Base-by-base conservation (phyloP, 140 eudicot genomes). In the Ambrosia hybrid region DNA sequence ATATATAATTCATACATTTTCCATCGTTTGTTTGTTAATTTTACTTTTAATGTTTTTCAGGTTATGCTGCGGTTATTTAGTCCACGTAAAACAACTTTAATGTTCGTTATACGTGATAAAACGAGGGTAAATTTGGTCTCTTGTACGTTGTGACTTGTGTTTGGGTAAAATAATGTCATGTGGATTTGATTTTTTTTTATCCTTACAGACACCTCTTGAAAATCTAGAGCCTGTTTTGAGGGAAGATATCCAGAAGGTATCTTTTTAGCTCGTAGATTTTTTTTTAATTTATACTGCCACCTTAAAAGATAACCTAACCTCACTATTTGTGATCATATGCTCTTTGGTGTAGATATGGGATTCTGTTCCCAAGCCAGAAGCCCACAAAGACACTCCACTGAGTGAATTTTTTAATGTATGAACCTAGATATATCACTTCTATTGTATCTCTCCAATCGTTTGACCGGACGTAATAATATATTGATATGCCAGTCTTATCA, bases 31-130 rank as follows among this genome's bases (percentile, higher is more conserved):
- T 60, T 21, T 52, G 51, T 74, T 53, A 60, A 57, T 73, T 65
- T 69, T 26, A 16, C 75, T 63, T 21, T 66, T 65, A 38, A 21
- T 58, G 46, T 49, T 72, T 60, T 79, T 71, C 85, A 94, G 99
- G 99, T 90, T 68, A 94, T 94, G 99, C 83, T 94, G 90, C 87
- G 99, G 61, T 86, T 94, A 80, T 94, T 94, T 85, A 94, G 97
- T 78, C 99, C 97, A 12, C 97, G 99, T 56, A 94, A 90, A 84
- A 94, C 97, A 69, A 94, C 99, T 65, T 81, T 94, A 68, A 74
- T 94, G 89, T 94, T 94, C 49, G 99, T 94, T 43, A 90, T 94
- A 52, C 99, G 97, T 56, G 99, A 94, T 80, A 94, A 94, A 86
- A 90, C 97, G 26, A 88, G 84, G 91, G 97, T 89, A 85, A 64